Evolutionary conservation across 2,329 filamentous ascomycete species (phyloP).

Genomic region (Thelonectria olida): DNA sequence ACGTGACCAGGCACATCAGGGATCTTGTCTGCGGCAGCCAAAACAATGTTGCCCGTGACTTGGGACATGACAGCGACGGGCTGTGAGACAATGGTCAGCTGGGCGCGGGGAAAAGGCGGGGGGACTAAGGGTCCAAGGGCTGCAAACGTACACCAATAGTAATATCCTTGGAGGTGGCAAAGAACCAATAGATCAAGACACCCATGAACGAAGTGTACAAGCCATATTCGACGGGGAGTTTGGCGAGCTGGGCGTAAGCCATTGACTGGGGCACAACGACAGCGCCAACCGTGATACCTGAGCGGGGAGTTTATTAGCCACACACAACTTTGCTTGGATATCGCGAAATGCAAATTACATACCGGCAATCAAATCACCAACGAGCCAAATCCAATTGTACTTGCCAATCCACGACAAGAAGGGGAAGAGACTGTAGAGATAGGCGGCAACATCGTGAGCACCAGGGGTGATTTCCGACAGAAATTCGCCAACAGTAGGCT

Average conservation of each 20-base stretch:
- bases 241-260: conserved; percentile 61
- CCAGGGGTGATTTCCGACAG: conserved; percentile 50
- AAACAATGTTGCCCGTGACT: conserved; percentile 59
- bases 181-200: conserved; percentile 95
- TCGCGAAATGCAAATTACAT: conserved; percentile 25
- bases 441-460: conserved; percentile 40
- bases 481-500: conserved; percentile 54
- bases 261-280: conserved; percentile 65
- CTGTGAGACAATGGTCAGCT: conserved; percentile 45
- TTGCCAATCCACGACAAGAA: conserved; percentile 60
- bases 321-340: conserved; percentile 2
- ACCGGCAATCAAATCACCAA: conserved; percentile 58
- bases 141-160: conserved; percentile 76
- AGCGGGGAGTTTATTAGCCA: conserved; percentile 30
- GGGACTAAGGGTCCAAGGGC: neutral
- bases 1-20: conserved; percentile 53
- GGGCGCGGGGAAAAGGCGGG: neutral
- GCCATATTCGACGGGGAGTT: conserved; percentile 59
- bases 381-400: conserved; percentile 58
- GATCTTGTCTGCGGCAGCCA: conserved; percentile 47
- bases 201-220: conserved; percentile 89
- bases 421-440: conserved; percentile 56
- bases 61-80: conserved; percentile 64
- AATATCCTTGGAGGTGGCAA: conserved; percentile 92
- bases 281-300: conserved; percentile 58